Evolutionary conservation across 805 yeast species (phyloP).

Genomic region (Myxozyma kluyveri): DNA sequence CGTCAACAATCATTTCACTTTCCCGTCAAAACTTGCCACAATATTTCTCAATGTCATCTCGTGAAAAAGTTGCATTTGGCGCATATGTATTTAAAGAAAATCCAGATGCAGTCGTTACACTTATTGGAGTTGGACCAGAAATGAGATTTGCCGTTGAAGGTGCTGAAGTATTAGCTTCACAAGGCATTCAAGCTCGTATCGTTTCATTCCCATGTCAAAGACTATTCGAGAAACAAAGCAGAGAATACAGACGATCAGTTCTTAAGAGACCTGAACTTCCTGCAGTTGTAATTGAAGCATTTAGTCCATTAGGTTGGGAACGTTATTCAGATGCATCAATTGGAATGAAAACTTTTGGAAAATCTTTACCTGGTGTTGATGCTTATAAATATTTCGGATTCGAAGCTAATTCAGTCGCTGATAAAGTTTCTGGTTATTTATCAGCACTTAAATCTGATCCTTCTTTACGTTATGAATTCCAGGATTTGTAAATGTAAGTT

Average conservation of each 20-base stretch:
- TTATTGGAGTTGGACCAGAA: slow-evolving; percentile 39
- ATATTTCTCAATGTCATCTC: slow-evolving; percentile 71
- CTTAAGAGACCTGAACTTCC: slow-evolving; percentile 33
- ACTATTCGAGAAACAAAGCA: slow-evolving; percentile 37
- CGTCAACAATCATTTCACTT: slow-evolving; percentile 59
- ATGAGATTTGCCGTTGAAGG: slow-evolving; percentile 36
- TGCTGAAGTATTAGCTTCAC: slow-evolving; percentile 32
- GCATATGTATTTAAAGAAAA: slow-evolving; percentile 36
- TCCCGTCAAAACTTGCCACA: slow-evolving; percentile 67
- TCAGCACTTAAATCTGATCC: not conserved
- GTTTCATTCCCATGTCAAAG: slow-evolving; percentile 39
- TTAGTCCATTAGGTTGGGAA: slow-evolving; percentile 41
- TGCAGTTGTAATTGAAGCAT: slow-evolving; percentile 40
- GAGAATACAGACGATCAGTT: slow-evolving; percentile 35
- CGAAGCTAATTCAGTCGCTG: slow-evolving; percentile 33
- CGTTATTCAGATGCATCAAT: slow-evolving; percentile 42
- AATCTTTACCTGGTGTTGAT: slow-evolving; percentile 39
- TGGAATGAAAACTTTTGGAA: slow-evolving; percentile 39
- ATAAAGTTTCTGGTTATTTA: slow-evolving; percentile 36
- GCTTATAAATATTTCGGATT: slow-evolving; percentile 40
- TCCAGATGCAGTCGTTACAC: slow-evolving; percentile 31
- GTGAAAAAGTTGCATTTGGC: slow-evolving; percentile 44
- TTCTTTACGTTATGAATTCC: slow-evolving; percentile 5
- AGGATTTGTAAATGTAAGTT: slow-evolving; percentile 6
- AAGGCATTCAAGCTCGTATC: slow-evolving; percentile 36